A percentile compares a stretch with the other conserved stretches of the same genome.
Conservation (phyloP, 78 protist genomes). For the Ministeria vibrans region DNA sequence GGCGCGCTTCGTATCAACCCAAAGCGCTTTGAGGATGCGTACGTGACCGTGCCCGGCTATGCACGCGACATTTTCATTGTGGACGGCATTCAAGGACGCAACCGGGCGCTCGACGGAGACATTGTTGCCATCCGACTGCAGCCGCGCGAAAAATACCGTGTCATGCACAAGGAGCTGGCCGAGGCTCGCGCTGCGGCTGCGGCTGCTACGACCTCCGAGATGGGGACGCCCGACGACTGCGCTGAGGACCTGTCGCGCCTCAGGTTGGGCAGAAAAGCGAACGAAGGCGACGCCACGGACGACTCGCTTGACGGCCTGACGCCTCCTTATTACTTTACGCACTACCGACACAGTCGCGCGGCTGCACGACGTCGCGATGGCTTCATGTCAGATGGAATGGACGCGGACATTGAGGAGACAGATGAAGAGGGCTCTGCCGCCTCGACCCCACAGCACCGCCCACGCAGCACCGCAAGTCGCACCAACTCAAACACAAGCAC, state of each 20-base stretch:
- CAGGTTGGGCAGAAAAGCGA: no score
- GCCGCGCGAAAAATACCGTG: neutral
- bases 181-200: neutral
- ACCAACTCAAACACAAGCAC: no score
- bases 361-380: no score
- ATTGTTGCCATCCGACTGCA: neutral
- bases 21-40: neutral
- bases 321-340: no score
- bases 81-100: neutral
- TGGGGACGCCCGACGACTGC: neutral
- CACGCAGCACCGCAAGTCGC: no score
- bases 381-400: no score
- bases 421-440: no score
- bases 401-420: no score
- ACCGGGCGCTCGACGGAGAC: slow-evolving; percentile 13
- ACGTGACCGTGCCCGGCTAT: neutral
- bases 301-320: neutral
- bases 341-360: no score
- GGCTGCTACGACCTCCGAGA: no score
- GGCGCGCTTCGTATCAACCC: neutral
- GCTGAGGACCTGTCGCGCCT: neutral
- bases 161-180: neutral
- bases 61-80: neutral
- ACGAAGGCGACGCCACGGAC: neutral
- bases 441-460: no score